These are phyloP conservation scores for Salix koriyanagi DNA, from an alignment of 345 rosid species.

Conservation along the genomic window DNA sequence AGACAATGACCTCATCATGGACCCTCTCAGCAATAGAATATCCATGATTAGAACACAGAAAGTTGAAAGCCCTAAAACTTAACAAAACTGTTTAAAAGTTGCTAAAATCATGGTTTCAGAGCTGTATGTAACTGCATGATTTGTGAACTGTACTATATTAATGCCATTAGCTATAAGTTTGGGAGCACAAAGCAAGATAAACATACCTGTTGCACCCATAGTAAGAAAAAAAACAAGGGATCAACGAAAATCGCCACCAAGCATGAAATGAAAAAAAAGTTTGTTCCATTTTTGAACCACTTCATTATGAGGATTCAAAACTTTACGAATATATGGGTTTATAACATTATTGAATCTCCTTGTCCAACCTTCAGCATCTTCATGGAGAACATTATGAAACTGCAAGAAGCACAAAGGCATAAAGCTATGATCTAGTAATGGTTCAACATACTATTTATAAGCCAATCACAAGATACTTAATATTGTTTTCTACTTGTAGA, in stretches of 20 bases:
- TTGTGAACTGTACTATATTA: background rate
- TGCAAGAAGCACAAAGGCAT: slow-evolving; percentile 17
- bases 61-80: background rate
- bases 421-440: background rate
- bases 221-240: slow-evolving; percentile 78
- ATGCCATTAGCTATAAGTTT: background rate
- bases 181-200: background rate
- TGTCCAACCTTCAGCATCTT: slow-evolving; percentile 86
- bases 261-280: slow-evolving; percentile 64
- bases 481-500: background rate
- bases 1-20: background rate
- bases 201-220: slow-evolving; percentile 45
- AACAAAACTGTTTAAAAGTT: background rate
- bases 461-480: background rate
- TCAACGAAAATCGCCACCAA: slow-evolving; percentile 73
- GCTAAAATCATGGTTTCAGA: background rate
- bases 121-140: background rate
- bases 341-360: slow-evolving; percentile 41
- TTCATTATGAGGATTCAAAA: slow-evolving; percentile 79
- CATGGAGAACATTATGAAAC: slow-evolving; percentile 66
- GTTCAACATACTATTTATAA: background rate
- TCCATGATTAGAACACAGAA: background rate
- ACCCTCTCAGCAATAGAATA: background rate
- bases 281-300: slow-evolving; percentile 63
- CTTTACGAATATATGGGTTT: slow-evolving; percentile 39